Percentiles rank a stretch among this genome's conserved stretches.
These are phyloP conservation scores for Termitomyces bulborhizus DNA, from an alignment of 768 basidiomycete species.

Conservation along the genomic window DNA sequence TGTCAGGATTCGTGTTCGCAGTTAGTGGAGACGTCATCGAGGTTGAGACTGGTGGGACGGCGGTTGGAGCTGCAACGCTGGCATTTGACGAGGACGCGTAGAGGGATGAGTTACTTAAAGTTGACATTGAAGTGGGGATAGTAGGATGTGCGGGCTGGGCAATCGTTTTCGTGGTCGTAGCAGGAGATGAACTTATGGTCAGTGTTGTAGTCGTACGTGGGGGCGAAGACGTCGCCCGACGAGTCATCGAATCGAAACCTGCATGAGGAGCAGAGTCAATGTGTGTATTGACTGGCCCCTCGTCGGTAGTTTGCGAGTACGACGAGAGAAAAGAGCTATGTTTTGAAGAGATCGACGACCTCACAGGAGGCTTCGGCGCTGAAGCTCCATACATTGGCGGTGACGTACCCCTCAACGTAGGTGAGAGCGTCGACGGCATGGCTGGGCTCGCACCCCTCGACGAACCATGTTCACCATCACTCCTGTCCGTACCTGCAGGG, in stretches of 20 bases:
- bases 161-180: not conserved
- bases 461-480: slow-evolving; percentile 1
- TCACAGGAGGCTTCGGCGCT: not conserved
- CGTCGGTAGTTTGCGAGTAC: slow-evolving; percentile 3
- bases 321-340: slow-evolving; percentile 6
- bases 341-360: not conserved
- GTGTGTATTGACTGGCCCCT: not conserved
- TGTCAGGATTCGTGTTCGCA: not conserved
- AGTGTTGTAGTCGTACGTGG: not conserved
- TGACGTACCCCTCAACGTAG: not conserved
- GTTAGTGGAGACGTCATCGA: slow-evolving; percentile 1
- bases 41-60: not conserved
- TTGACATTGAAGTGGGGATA: not conserved
- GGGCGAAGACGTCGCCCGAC: not conserved
- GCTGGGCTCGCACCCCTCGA: not conserved
- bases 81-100: slow-evolving; percentile 2
- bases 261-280: not conserved
- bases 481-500: not conserved
- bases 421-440: not conserved
- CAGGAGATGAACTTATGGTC: not conserved
- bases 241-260: not conserved
- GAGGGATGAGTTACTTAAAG: not conserved
- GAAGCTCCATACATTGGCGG: not conserved
- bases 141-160: not conserved
- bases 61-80: not conserved